Percentiles rank a stretch among this genome's conserved stretches.
Evolutionary conservation across 1,284 basidiomycete species (phyloP).

Genomic region (Marasmius fiardii): DNA sequence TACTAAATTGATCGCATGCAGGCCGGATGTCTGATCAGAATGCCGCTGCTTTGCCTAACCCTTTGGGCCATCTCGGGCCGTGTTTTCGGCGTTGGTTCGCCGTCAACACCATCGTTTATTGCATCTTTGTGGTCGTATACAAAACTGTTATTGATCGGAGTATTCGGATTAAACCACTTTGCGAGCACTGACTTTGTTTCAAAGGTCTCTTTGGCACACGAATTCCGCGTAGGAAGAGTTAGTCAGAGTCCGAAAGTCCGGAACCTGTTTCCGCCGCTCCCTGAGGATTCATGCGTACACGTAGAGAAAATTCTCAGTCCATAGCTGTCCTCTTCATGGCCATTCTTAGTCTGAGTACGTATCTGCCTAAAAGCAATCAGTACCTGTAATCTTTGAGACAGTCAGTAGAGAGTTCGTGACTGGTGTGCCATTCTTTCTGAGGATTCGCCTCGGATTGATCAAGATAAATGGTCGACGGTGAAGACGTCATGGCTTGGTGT

Average conservation of each 20-base stretch:
- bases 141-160: conserved; percentile 48
- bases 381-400: conserved; percentile 52
- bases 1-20: too few species aligned
- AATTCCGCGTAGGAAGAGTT: conserved; percentile 2
- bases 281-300: conserved; percentile 37
- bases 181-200: conserved; percentile 51
- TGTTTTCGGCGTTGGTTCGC: too few species aligned
- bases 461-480: conserved; percentile 60
- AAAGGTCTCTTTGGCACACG: conserved; percentile 36
- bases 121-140: too few species aligned
- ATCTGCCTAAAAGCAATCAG: conserved; percentile 73
- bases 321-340: conserved; percentile 59
- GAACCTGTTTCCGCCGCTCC: conserved; percentile 71
- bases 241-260: conserved; percentile 61
- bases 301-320: conserved; percentile 61
- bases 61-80: too few species aligned
- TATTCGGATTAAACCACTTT: conserved; percentile 50
- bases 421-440: conserved; percentile 57
- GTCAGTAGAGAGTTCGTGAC: conserved; percentile 21
- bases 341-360: conserved; percentile 49
- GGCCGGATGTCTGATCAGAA: too few species aligned
- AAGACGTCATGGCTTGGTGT: conserved; percentile 65
- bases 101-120: not conserved
- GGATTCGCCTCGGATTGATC: conserved; percentile 55
- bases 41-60: too few species aligned